Evolutionary conservation across 2,329 filamentous ascomycete species (phyloP), one percentile per base, ranked within the genome.

Genomic region (Thyridium curvatum): DNA sequence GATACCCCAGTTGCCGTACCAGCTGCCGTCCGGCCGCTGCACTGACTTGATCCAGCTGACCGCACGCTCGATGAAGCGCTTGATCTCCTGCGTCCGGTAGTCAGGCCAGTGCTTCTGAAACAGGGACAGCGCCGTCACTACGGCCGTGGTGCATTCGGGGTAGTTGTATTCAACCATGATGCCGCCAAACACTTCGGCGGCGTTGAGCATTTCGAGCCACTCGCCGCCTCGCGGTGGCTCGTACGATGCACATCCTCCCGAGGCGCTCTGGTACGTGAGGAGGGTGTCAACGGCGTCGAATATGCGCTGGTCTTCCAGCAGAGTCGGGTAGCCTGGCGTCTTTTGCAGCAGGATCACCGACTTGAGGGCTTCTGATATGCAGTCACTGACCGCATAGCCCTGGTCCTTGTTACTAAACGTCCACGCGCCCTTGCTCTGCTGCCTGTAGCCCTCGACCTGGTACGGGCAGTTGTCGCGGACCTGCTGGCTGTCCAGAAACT

Each of bases 161-260:
- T 98, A 97, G 59, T 95, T 88, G 59, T 98, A 98, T 56, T 97
- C 91, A 39, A 98, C 84, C 93, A 98, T 98, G 65, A 98, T 98
- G 15, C 82, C 77, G 12, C 88, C 90, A 60, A 98, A 98, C 0
- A 98, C 90, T 59, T 98, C 93, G 2, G 93, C 93, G 0, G 91
- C 91, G 54, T 98, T 98, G 32, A 98, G 75, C 58, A 82, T 73
- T 60, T 98, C 93, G 48, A 97, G 60, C 48, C 76, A 77, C 48
- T 85, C 73, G 9, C 86, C 84, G 3, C 84, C 91, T 18, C 93
- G 79, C 2, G 83, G 84, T 2, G 77, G 77, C 56, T 98, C 93
- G 58, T 98, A 98, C 13, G 88, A 93, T 1, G 88, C 86, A 55
- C 89, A 91, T 4, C 88, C 93, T 16, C 90, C 90, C 10, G 82